Base-by-base conservation (phyloP, 495 filamentous ascomycete genomes). In the Aspergillus sparsus region DNA sequence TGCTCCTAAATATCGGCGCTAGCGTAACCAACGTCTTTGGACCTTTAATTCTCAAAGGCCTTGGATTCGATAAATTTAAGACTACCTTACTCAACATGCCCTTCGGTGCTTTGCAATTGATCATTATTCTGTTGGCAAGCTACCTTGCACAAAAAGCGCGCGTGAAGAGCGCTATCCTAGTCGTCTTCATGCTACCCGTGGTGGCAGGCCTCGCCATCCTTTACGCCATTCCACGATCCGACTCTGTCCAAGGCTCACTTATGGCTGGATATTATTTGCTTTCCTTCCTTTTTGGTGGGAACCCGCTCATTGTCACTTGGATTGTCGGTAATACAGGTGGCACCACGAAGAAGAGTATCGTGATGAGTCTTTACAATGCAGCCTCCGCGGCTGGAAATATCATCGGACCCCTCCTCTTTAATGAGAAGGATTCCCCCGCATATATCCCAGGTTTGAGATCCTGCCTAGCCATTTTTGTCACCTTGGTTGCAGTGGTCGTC, bases 201-300 rank as follows among this genome's bases (percentile, higher is more conserved):
- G 69, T 89, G 9, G 77, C 75, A 0, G 86, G 86, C 1, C 69
- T 87, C 0, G 74, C 77, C 0, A 69, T 88, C 39, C 71, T 88
- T 0, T 86, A 86, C 60, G 74, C 74, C 6, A 58, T 88, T 0
- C 72, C 80, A 0, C 77, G 79, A 5, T 74, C 61, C 16, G 62
- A 69, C 13, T 59, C 69, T 0, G 63, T 79, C 6, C 74, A 76
- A 11, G 73, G 76, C 2, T 63, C 76, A 0, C 59, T 85, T 31
- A 77, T 88, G 18, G 78, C 73, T 0, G 85, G 81, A 0, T 89
- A 86, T 62, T 89, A 88, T 60, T 70, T 87, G 1, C 78, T 87
- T 1, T 78, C 83, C 0, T 85, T 87, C 67, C 68, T 88, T 13
- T 86, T 79, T 64, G 80, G 77, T 11, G 78, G 78, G 1, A 81